Evolutionary conservation across 495 filamentous ascomycete species (phyloP), one percentile per base, ranked within the genome.

Genomic region (Lepidopterella palustris): DNA sequence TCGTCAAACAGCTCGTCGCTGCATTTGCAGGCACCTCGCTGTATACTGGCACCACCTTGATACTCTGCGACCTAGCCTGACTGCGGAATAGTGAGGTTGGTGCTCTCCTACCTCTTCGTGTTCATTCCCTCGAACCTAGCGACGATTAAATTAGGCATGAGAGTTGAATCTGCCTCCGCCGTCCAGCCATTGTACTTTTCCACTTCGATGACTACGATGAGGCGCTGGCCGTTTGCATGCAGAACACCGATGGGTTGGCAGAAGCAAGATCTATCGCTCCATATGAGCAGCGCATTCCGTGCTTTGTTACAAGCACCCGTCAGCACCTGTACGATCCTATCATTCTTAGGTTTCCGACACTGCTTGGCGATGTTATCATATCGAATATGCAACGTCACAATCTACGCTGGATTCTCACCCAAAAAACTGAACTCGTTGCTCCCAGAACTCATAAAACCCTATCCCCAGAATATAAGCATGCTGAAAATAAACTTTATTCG

Each of bases 381-480:
- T 26, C 78, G 74, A 57, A 79, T 69, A 53, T 79, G 77, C 45
- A 78, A 65, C 4, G 78, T 74, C 21, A 79, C 65, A 50, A 80
- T 80, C 55, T 80, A 78, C n/a, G 66, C 63, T 20, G 71, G 76
- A 45, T 79, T 69, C 15, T 64, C 67, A 2, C 71, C 31, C 3
- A 80, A 68, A 53, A 81, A 81, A n/a, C 0, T 57, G 25, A 0
- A 81, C 73, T 0, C 71, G 59, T 1, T 71, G 74, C 13, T 64
- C 23, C 28, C 80, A 68, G 62, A 81, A 80, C 5, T 67, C 65
- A 9, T 73, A 73, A 60, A 78, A 80, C 1, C 73, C 68, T 69
- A 80, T 76, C 20, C 79, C 79, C 0, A 78, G 79, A 35, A 81
- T 78, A 9, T 73, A 76, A 40, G 68, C 70, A 63, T 81, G 79